Evolutionary conservation across 2,329 filamentous ascomycete genomes (phyloP).

Genomic region (Cryphonectria parasitica): DNA sequence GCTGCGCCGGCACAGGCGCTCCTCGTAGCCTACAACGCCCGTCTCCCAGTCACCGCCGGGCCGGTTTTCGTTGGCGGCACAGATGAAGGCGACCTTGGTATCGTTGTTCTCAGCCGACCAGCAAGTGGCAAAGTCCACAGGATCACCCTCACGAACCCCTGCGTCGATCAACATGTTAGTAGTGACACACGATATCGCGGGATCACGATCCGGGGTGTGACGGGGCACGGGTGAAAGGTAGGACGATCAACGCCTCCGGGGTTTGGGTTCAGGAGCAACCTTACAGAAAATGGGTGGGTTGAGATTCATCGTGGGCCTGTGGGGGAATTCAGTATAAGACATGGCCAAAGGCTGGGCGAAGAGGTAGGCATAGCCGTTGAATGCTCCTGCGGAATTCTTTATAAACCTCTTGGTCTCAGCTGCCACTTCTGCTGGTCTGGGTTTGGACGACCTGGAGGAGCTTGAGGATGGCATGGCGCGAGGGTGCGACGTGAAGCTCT

Average conservation of each 20-base stretch:
- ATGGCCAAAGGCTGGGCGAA: conserved; percentile 53
- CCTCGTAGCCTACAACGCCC: conserved; percentile 66
- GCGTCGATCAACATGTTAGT: conserved; percentile 16
- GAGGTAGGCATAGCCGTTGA: conserved; percentile 62
- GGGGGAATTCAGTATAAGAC: conserved; percentile 44
- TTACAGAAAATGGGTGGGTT: conserved; percentile 51
- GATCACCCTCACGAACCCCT: conserved; percentile 60
- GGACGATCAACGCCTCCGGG: conserved; percentile 5
- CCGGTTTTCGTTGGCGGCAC: conserved; percentile 75
- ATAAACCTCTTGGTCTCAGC: conserved; percentile 73
- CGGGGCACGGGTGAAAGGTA: conserved; percentile 5
- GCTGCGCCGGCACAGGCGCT: conserved; percentile 74
- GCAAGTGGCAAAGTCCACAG: conserved; percentile 62
- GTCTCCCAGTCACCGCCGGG: conserved; percentile 80
- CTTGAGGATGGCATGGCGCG: conserved; percentile 51
- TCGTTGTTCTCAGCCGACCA: conserved; percentile 51
- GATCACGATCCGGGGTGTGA: conserved; percentile 29
- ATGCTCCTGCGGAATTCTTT: conserved; percentile 57
- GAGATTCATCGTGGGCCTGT: conserved; percentile 41
- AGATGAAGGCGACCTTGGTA: conserved; percentile 65
- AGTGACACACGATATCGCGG: conserved; percentile 20
- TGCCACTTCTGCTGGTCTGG: conserved; percentile 71
- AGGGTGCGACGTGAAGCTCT: conserved; percentile 2
- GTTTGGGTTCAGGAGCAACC: conserved; percentile 17
- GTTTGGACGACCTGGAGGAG: conserved; percentile 50